Evolutionary conservation across 1,139 yeast genomes (phyloP), one percentile per base, ranked within the genome.

Genomic region (Candida anutae): DNA sequence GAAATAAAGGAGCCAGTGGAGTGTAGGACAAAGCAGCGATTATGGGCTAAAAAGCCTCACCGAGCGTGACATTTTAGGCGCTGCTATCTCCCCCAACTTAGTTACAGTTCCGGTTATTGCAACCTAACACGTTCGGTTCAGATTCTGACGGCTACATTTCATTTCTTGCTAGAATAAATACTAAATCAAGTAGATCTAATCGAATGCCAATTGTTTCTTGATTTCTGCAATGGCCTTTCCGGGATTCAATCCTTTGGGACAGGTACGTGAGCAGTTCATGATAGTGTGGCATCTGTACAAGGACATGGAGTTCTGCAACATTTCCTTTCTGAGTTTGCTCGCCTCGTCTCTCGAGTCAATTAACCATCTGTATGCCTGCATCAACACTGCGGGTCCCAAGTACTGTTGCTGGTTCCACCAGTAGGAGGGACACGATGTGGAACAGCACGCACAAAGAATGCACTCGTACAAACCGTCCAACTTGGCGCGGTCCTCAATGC

Each of bases 351-450:
- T 82, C 27, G 95, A 81, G 61, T 90, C 99, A 41, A 87, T 77
- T 71, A 90, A 78, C 98, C 98, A 90, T 70, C 98, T 79, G 74
- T 79, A 90, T 33, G 97, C 96, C 69, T 90, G 98, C 96, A 90
- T 84, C 59, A 90, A 74, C 34, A 90, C 97, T 16, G 97, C 97
- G 20, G 98, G 97, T 34, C 98, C 98, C 49, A 93, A 70, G 65
- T 93, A 93, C 69, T 93, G 94, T 62, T 88, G 95, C 65, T 87
- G 95, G 67, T 93, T 93, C 99, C 99, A 93, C 98, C 99, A 93
- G 74, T 93, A 93, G 5, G 97, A 87, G 30, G 99, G 98, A 69
- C 99, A 90, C 19, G 98, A 77, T 28, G 99, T 93, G 22, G 97
- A 88, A 64, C 98, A 90, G 66, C 98, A 90, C 16, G 98, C 98